Evolutionary conservation across 306 rosid genomes (phyloP).

Genomic region (Dicorynia guianensis): DNA sequence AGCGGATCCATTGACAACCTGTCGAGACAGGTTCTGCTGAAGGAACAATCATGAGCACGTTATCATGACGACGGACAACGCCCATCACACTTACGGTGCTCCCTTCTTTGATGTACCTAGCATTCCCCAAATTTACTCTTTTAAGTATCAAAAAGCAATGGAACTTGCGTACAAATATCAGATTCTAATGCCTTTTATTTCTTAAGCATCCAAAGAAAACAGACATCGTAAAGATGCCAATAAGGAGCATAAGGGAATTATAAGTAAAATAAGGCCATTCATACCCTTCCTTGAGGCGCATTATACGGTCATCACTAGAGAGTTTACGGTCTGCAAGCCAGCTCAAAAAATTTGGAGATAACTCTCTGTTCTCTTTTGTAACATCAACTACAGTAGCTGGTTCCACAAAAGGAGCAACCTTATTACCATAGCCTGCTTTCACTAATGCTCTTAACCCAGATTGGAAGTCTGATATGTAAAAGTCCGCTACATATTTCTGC

Average conservation of each 20-base stretch:
- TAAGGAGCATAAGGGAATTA: slow-evolving; percentile 13
- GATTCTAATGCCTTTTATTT: neutral
- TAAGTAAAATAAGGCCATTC: slow-evolving; percentile 5
- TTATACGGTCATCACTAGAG: slow-evolving; percentile 75
- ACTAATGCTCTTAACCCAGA: slow-evolving; percentile 96
- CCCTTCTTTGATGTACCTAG: slow-evolving; percentile 94
- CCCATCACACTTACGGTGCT: slow-evolving; percentile 98
- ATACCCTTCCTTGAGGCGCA: slow-evolving; percentile 99
- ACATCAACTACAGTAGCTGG: slow-evolving; percentile 78
- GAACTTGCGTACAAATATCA: neutral
- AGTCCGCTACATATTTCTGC: slow-evolving; percentile 91
- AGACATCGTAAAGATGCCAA: neutral
- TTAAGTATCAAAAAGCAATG: slow-evolving; percentile 20
- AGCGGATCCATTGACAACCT: slow-evolving; percentile 86
- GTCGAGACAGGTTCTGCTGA: slow-evolving; percentile 79
- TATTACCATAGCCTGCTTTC: slow-evolving; percentile 93
- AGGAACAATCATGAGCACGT: slow-evolving; percentile 92
- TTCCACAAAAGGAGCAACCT: slow-evolving; percentile 91
- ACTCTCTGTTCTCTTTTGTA: slow-evolving; percentile 78
- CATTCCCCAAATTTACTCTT: slow-evolving; percentile 29
- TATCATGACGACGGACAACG: slow-evolving; percentile 88
- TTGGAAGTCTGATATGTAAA: slow-evolving; percentile 94
- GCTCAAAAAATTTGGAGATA: slow-evolving; percentile 81
- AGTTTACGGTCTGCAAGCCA: slow-evolving; percentile 96
- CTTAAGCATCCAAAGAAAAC: neutral